These are phyloP conservation scores for Aristolochia contorta DNA, from an alignment of 164 flowering plant species.

Conservation along the genomic window DNA sequence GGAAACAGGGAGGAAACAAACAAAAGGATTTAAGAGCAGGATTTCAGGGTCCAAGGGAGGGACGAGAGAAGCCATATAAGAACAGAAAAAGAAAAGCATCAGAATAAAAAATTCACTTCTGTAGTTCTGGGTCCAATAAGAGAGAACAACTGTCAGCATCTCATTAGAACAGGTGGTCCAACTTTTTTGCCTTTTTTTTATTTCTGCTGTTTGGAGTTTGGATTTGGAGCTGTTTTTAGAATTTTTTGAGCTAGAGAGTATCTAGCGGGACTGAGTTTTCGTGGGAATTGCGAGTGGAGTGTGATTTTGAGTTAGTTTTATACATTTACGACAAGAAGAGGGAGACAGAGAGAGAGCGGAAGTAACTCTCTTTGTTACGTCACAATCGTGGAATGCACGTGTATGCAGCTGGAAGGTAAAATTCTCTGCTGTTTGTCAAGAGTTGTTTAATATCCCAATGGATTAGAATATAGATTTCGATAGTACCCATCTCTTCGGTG, in stretches of 20 bases:
- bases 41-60: neutral
- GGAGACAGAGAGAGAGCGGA: slow-evolving; percentile 5
- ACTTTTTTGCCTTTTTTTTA: neutral
- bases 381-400: slow-evolving; percentile 54
- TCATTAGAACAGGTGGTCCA: slow-evolving; percentile 1
- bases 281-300: neutral
- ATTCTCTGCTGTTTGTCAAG: slow-evolving; percentile 20
- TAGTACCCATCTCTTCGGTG: slow-evolving; percentile 27
- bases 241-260: slow-evolving; percentile 1
- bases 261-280: neutral
- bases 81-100: neutral
- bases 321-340: neutral
- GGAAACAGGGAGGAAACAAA: neutral
- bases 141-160: neutral
- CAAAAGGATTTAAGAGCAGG: neutral
- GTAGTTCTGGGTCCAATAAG: neutral
- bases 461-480: slow-evolving; percentile 9
- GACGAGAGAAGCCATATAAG: neutral
- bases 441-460: slow-evolving; percentile 9
- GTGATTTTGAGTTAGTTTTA: neutral
- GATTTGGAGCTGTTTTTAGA: neutral
- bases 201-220: neutral
- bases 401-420: slow-evolving; percentile 33
- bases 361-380: slow-evolving; percentile 19
- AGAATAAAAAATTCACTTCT: neutral